Evolutionary conservation across 345 rosid species (phyloP).

Genomic region (Eucalyptus pauciflora): DNA sequence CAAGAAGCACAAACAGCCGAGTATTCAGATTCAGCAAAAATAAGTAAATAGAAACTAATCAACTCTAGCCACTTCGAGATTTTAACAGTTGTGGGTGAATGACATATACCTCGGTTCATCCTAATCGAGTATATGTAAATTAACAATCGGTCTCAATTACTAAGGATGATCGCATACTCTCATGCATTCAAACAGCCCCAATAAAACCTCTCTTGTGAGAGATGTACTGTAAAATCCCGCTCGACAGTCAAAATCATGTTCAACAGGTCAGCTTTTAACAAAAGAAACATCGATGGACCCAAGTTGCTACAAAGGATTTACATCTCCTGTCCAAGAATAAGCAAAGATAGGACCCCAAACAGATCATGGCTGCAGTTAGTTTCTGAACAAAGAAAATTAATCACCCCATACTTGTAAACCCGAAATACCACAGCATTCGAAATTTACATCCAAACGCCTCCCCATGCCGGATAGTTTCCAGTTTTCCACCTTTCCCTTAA

Average conservation of each 20-base stretch:
- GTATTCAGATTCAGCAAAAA: not conserved
- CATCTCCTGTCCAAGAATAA: not conserved
- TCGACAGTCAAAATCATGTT: not conserved
- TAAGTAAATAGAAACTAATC: not conserved
- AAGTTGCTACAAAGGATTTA: not conserved
- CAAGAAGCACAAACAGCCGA: not conserved
- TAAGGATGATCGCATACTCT: not conserved
- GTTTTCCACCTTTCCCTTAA: not conserved
- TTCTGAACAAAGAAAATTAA: not conserved
- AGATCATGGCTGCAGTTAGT: not conserved
- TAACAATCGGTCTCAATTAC: not conserved
- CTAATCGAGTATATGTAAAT: not conserved
- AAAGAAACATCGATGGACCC: not conserved
- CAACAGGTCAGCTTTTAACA: not conserved
- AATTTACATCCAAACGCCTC: not conserved
- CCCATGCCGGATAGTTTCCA: not conserved
- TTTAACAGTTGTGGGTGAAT: not conserved
- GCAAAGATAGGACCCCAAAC: not conserved
- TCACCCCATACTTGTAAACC: not conserved
- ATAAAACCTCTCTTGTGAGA: not conserved
- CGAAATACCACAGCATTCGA: not conserved
- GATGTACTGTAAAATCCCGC: not conserved
- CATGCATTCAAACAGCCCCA: not conserved
- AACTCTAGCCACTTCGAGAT: not conserved
- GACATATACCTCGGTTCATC: not conserved